phyloP scores from a whole-genome alignment of 1,139 yeast genomes.

The Petasospora fabianii region DNA sequence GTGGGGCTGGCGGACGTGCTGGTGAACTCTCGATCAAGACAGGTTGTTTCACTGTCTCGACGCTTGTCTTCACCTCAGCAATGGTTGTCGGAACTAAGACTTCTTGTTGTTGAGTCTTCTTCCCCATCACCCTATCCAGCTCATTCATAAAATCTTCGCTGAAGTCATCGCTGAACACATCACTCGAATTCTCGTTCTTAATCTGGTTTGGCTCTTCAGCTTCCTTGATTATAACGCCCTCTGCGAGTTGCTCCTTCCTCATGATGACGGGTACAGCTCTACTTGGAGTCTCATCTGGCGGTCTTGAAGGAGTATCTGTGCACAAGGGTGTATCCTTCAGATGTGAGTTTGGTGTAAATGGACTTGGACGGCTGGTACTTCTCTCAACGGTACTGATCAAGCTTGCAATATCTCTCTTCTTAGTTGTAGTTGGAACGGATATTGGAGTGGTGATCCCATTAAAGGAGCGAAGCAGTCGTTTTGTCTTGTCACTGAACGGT shows the following conservation, averaged over 20 bases:
- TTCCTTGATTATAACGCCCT: neutral
- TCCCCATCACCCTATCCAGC: constrained; percentile 16
- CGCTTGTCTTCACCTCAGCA: no score
- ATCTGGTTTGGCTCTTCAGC: neutral
- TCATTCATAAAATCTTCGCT: constrained; percentile 26
- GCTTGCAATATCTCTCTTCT: constrained; percentile 19
- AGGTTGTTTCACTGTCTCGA: no score
- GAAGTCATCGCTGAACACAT: constrained; percentile 23
- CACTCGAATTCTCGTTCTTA: constrained; percentile 20
- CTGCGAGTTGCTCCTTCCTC: neutral
- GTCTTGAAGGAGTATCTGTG: neutral
- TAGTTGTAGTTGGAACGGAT: constrained; percentile 5
- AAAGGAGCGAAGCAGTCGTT: constrained; percentile 8
- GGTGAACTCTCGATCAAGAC: no score
- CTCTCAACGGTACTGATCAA: constrained; percentile 18
- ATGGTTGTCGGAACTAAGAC: no score
- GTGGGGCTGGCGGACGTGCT: neutral
- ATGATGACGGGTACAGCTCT: neutral
- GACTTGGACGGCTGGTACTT: constrained; percentile 12
- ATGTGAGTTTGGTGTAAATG: constrained; percentile 1
- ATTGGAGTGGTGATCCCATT: constrained; percentile 11
- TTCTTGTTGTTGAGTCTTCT: constrained; percentile 3
- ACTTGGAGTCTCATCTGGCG: neutral
- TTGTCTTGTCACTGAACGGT: constrained; percentile 5
- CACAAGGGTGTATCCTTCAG: neutral